A percentile compares a stretch with the other conserved stretches of the same genome.
Evolutionary conservation across 257 asterid genomes (phyloP).

Genomic region (Plantago elongata): DNA sequence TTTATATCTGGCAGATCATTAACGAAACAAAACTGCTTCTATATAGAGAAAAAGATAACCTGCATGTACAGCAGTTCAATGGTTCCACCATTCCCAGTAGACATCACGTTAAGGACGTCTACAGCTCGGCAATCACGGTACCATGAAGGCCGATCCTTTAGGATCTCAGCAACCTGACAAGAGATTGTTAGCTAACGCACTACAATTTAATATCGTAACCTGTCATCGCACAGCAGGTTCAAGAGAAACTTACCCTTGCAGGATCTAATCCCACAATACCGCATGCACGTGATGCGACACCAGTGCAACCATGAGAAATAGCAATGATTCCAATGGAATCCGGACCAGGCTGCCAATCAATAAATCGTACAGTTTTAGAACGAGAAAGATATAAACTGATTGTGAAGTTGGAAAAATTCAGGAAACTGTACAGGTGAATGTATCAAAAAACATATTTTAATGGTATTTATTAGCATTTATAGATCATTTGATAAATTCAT

Average conservation of each 20-base stretch:
- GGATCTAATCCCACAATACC: conserved; percentile 97
- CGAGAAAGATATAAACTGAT: not conserved
- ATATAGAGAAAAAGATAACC: conserved; percentile 32
- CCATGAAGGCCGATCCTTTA: conserved; percentile 95
- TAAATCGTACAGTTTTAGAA: not conserved
- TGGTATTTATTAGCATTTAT: no score
- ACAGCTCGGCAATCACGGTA: conserved; percentile 91
- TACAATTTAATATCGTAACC: not conserved
- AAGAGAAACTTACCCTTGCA: conserved; percentile 56
- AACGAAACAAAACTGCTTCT: not conserved
- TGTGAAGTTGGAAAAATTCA: not conserved
- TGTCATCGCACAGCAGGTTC: not conserved
- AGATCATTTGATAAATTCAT: no score
- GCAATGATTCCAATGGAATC: conserved; percentile 99
- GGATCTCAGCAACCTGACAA: conserved; percentile 89
- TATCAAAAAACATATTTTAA: no score
- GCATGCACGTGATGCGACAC: conserved; percentile 99
- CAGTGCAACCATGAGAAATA: conserved; percentile 99
- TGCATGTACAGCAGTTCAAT: conserved; percentile 94
- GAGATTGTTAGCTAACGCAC: not conserved
- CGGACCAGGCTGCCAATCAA: conserved; percentile 94
- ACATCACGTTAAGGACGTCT: conserved; percentile 78
- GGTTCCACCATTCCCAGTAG: conserved; percentile 95
- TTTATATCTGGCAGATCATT: not conserved
- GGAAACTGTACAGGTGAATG: not conserved